Evolutionary conservation across 2,329 filamentous ascomycete species (phyloP).

Genomic region (Pyrenophora tritici-repentis): DNA sequence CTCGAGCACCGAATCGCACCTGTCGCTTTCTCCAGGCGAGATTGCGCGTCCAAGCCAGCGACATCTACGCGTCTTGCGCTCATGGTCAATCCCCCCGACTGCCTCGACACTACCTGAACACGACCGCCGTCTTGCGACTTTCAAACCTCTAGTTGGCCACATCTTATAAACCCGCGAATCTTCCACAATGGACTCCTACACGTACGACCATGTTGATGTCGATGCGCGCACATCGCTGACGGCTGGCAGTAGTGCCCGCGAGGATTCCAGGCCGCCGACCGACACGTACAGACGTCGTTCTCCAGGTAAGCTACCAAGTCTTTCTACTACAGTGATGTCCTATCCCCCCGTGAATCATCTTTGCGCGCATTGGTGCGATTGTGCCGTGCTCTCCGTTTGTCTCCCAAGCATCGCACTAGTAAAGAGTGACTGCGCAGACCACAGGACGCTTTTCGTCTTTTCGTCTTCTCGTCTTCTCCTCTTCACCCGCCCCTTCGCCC

Average conservation of each 20-base stretch:
- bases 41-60: slow-evolving; percentile 25
- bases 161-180: neutral
- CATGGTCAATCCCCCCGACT: slow-evolving; percentile 25
- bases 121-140: slow-evolving; percentile 6
- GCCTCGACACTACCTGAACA: slow-evolving; percentile 18
- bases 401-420: slow-evolving; percentile 1
- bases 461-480: no score
- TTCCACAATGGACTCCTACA: slow-evolving; percentile 46
- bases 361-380: neutral
- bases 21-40: slow-evolving; percentile 33
- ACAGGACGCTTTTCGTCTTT: neutral
- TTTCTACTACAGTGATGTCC: neutral
- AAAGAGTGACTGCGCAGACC: slow-evolving; percentile 1
- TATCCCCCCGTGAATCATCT: neutral
- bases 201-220: slow-evolving; percentile 29
- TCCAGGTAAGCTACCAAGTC: slow-evolving; percentile 61
- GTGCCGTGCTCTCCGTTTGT: neutral
- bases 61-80: slow-evolving; percentile 17
- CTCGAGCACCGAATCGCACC: slow-evolving; percentile 28
- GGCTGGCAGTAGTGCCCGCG: slow-evolving; percentile 44
- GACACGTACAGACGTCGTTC: slow-evolving; percentile 64
- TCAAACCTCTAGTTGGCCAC: neutral
- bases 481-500: neutral
- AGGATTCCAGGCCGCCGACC: slow-evolving; percentile 60
- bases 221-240: slow-evolving; percentile 18